phyloP scores from a whole-genome alignment of 352 stramenopile species.

The Phytophthora sp. region DNA sequence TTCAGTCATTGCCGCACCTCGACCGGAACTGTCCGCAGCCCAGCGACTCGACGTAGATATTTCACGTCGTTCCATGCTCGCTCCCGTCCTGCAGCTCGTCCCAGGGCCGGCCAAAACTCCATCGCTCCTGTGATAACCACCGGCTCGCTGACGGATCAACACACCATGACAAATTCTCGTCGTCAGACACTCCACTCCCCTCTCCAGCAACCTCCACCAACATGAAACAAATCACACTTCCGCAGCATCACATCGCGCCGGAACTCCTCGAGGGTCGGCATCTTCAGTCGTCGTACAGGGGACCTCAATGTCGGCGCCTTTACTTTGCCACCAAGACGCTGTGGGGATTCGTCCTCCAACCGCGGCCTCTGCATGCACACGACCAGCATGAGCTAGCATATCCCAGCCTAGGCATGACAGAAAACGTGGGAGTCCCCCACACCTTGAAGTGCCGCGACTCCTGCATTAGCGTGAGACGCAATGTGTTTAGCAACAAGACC shows the following conservation, averaged over 20 bases:
- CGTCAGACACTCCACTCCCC: neutral
- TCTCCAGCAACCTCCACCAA: neutral
- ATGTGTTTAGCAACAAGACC: slow-evolving; percentile 20
- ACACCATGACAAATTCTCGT: neutral
- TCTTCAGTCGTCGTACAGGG: slow-evolving; percentile 46
- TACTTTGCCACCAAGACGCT: slow-evolving; percentile 1
- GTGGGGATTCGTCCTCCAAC: slow-evolving; percentile 2
- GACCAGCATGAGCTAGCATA: slow-evolving; percentile 1
- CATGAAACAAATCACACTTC: slow-evolving; percentile 47
- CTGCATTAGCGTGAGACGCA: slow-evolving; percentile 36
- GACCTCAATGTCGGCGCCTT: slow-evolving; percentile 33
- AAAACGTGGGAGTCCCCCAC: neutral
- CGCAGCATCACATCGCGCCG: slow-evolving; percentile 55
- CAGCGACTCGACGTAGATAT: slow-evolving; percentile 80
- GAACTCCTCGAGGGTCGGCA: slow-evolving; percentile 72
- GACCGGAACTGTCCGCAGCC: slow-evolving; percentile 78
- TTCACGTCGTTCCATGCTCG: slow-evolving; percentile 63
- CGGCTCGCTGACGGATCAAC: slow-evolving; percentile 45
- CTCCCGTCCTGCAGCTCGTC: slow-evolving; percentile 27
- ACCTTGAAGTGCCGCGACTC: slow-evolving; percentile 33
- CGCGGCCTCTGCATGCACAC: slow-evolving; percentile 27
- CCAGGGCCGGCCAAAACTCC: slow-evolving; percentile 85
- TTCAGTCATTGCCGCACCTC: slow-evolving; percentile 46
- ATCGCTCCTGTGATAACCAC: slow-evolving; percentile 82
- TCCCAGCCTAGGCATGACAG: neutral